These are phyloP conservation scores for Bretziella fagacearum DNA, from an alignment of 2,329 filamentous ascomycete species.

Conservation along the genomic window DNA sequence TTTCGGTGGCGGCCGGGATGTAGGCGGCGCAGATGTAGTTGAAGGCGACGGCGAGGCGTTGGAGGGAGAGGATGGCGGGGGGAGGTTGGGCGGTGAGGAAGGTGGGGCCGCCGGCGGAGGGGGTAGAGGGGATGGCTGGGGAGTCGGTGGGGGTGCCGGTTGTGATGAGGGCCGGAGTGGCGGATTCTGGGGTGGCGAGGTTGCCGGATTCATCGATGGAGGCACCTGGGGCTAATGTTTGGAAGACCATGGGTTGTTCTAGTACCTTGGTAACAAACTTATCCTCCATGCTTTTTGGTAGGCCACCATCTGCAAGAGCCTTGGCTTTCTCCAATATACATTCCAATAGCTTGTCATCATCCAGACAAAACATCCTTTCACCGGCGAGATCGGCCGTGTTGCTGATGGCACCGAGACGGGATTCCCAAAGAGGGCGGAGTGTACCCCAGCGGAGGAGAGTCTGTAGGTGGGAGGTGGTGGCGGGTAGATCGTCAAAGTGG, in stretches of 20 bases:
- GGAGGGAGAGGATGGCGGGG: slow-evolving; percentile 36
- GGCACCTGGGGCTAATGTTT: slow-evolving; percentile 31
- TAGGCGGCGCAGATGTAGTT: slow-evolving; percentile 49
- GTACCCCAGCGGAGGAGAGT: slow-evolving; percentile 35
- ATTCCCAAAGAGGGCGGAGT: slow-evolving; percentile 37
- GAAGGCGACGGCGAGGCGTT: slow-evolving; percentile 47
- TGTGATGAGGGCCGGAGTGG: not conserved
- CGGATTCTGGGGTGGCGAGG: no score
- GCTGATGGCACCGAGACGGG: slow-evolving; percentile 53
- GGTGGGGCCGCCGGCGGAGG: slow-evolving; percentile 20
- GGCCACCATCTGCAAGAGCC: slow-evolving; percentile 42
- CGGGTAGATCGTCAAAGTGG: slow-evolving; percentile 46
- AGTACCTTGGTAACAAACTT: slow-evolving; percentile 62
- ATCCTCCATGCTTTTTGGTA: slow-evolving; percentile 73
- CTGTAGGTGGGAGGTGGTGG: slow-evolving; percentile 39
- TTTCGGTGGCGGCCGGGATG: slow-evolving; percentile 29
- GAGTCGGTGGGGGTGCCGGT: slow-evolving; percentile 17
- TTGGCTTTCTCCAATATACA: slow-evolving; percentile 56
- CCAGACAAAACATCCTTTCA: slow-evolving; percentile 72
- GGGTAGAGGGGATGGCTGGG: slow-evolving; percentile 21
- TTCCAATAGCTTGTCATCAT: slow-evolving; percentile 48
- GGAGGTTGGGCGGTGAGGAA: slow-evolving; percentile 17
- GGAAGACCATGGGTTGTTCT: slow-evolving; percentile 55
- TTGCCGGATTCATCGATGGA: not conserved
- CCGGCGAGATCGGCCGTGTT: slow-evolving; percentile 70